Conservation (phyloP, 1,139 yeast genomes). For the Yamadazyma oceani region DNA sequence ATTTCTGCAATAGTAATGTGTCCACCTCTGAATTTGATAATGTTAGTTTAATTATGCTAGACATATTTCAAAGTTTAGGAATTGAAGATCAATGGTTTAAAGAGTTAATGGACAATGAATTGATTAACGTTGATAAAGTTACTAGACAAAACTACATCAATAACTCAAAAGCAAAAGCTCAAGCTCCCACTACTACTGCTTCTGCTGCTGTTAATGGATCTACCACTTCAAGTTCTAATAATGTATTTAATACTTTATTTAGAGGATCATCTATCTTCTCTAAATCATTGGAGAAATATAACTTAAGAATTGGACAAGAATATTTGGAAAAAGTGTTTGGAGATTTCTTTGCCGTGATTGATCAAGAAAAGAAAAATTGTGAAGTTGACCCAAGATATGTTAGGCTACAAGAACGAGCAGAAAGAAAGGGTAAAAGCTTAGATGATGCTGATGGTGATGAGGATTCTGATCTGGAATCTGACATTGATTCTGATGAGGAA, state of each 20-base stretch:
- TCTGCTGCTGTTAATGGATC: slow-evolving; percentile 5
- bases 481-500: slow-evolving; percentile 34
- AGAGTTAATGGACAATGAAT: slow-evolving; percentile 65
- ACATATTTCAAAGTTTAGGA: slow-evolving; percentile 63
- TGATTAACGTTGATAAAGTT: slow-evolving; percentile 47
- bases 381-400: slow-evolving; percentile 72
- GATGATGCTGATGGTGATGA: slow-evolving; percentile 23
- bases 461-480: slow-evolving; percentile 26
- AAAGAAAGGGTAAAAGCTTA: slow-evolving; percentile 24
- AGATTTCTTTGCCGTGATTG: slow-evolving; percentile 57
- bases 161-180: slow-evolving; percentile 8
- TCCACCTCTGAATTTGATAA: slow-evolving; percentile 53
- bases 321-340: slow-evolving; percentile 76
- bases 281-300: slow-evolving; percentile 75
- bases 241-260: slow-evolving; percentile 71
- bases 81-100: slow-evolving; percentile 70
- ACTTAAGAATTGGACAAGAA: slow-evolving; percentile 74
- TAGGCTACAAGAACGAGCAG: slow-evolving; percentile 43
- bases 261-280: slow-evolving; percentile 84
- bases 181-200: slow-evolving; percentile 1
- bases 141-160: slow-evolving; percentile 41
- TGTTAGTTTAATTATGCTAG: slow-evolving; percentile 55
- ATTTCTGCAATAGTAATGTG: slow-evolving; percentile 44
- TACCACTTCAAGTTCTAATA: slow-evolving; percentile 26
- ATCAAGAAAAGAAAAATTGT: slow-evolving; percentile 53